A percentile compares a stretch with the other conserved stretches of the same genome.
Conservation (phyloP, 1,284 basidiomycete genomes). For the Laetiporus sulphureus region DNA sequence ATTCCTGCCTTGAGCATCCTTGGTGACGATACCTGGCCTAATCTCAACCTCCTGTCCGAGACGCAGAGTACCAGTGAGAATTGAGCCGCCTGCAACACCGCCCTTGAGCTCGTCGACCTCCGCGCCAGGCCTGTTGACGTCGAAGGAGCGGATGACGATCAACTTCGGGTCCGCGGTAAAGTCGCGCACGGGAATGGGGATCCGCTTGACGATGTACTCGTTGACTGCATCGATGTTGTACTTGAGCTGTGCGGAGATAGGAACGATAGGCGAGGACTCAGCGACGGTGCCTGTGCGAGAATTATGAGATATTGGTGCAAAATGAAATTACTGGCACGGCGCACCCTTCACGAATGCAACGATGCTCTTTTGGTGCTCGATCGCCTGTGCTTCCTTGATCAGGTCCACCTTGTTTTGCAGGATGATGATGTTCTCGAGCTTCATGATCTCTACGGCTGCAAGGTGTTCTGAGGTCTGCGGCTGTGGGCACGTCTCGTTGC, state of each 20-base stretch:
- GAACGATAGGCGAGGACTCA: constrained; percentile 94
- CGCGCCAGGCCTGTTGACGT: constrained; percentile 98
- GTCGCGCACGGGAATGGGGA: constrained; percentile 91
- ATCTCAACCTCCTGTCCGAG: constrained; percentile 97
- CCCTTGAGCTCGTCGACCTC: constrained; percentile 97
- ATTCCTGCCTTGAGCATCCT: constrained; percentile 87
- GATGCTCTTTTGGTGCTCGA: constrained; percentile 93
- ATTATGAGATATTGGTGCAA: too few species aligned
- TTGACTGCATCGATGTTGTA: constrained; percentile 99
- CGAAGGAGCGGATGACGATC: constrained; percentile 99
- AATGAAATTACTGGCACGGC: too few species aligned
- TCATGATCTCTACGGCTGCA: constrained; percentile 99
- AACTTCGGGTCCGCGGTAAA: constrained; percentile 89
- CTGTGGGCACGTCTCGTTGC: constrained; percentile 98
- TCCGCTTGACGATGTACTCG: constrained; percentile 96
- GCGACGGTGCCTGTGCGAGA: constrained; percentile 81
- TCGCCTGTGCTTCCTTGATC: constrained; percentile 86
- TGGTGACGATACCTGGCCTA: constrained; percentile 94
- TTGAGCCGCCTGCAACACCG: constrained; percentile 96
- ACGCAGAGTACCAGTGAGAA: constrained; percentile 87
- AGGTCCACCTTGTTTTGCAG: constrained; percentile 97
- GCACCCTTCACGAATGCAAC: constrained; percentile 86
- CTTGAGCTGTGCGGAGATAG: constrained; percentile 96
- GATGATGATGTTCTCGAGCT: constrained; percentile 96
- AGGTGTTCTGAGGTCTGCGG: constrained; percentile 98